phyloP scores from a whole-genome alignment of 1,284 basidiomycete species.

The Cryptococcus sp. region DNA sequence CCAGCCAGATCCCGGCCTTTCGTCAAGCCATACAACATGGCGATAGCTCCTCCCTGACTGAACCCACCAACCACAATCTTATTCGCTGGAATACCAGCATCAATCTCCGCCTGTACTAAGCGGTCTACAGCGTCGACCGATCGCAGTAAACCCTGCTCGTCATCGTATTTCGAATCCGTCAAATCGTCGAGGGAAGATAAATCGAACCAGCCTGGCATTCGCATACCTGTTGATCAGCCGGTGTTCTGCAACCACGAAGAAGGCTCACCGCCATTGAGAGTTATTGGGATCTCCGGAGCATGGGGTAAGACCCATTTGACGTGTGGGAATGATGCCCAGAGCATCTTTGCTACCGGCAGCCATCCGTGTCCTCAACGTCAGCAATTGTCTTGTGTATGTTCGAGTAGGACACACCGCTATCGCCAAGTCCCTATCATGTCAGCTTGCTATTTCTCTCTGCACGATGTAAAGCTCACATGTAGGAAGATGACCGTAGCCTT shows the following conservation, averaged over 20 bases:
- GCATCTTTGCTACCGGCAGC: constrained; percentile 68
- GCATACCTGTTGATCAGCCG: constrained; percentile 17
- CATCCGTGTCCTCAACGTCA: constrained; percentile 59
- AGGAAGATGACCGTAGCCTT: constrained; percentile 83
- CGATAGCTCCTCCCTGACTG: constrained; percentile 79
- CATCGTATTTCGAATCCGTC: constrained; percentile 60
- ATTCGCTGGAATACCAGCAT: constrained; percentile 60
- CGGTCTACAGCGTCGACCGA: constrained; percentile 61
- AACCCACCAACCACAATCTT: constrained; percentile 71
- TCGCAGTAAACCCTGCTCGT: constrained; percentile 62
- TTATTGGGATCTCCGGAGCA: constrained; percentile 56
- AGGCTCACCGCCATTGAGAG: constrained; percentile 41
- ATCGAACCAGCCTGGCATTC: constrained; percentile 62
- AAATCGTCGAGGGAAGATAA: constrained; percentile 62
- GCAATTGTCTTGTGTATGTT: too few species aligned
- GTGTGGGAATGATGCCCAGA: constrained; percentile 56
- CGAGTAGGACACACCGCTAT: constrained; percentile 26
- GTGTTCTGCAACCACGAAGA: background rate
- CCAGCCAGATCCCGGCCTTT: constrained; percentile 67
- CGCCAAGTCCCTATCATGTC: constrained; percentile 37
- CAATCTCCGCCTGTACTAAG: constrained; percentile 69
- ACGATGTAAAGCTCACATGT: constrained; percentile 58
- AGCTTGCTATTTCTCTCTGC: background rate
- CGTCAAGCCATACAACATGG: constrained; percentile 66
- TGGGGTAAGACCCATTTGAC: constrained; percentile 80